Base-by-base conservation (phyloP, 352 stramenopile genomes). In the Phytophthora aleatoria region DNA sequence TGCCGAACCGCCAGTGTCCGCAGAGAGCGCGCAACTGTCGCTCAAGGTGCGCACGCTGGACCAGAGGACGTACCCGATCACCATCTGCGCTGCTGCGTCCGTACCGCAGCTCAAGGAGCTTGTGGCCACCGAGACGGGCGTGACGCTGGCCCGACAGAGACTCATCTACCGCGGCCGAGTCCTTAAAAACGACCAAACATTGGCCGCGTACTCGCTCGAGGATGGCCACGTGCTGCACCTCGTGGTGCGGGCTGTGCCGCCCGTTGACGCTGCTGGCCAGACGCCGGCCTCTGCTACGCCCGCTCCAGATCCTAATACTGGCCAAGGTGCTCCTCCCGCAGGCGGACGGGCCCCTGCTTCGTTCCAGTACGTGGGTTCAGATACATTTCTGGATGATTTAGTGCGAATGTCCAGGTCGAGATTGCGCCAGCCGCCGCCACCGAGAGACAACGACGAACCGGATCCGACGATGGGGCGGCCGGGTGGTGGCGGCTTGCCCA, bases 151-250 rank as follows among this genome's bases (percentile, higher is more conserved):
- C 28, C 84, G 87, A 3, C 87, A 96, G 71, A 67, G 87, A 39
- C 82, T 96, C 47, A 96, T 96, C 60, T 96, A 94, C 52, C 83
- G 86, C 26, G 87, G 87, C 28, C 86, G 89, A 60, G 87, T 96
- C 53, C 83, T 96, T 50, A 96, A 96, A 71, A 93, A 96, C 50
- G 84, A 94, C 62, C 79, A 93, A 68, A 69, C 61, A 45, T 76
- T 96, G 53, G 66, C 81, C 20, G 67, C 81, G 6, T 96, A 96
- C 54, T 62, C 87, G 12, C 53, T 96, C 11, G 85, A 96, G 62
- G 85, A 96, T 48, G 87, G 85, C 12, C 85, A 96, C 56, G 88
- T 89, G 38, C 64, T 96, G 38, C 87, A 96, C 44, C 56, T 96
- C 4, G 87, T 96, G 8, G 82, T 81, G 26, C 81, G 87, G 26